Percentiles rank a stretch among this genome's conserved stretches.
Evolutionary conservation across 75 land plant genomes (phyloP).

Genomic region (Cryptomeria japonica): DNA sequence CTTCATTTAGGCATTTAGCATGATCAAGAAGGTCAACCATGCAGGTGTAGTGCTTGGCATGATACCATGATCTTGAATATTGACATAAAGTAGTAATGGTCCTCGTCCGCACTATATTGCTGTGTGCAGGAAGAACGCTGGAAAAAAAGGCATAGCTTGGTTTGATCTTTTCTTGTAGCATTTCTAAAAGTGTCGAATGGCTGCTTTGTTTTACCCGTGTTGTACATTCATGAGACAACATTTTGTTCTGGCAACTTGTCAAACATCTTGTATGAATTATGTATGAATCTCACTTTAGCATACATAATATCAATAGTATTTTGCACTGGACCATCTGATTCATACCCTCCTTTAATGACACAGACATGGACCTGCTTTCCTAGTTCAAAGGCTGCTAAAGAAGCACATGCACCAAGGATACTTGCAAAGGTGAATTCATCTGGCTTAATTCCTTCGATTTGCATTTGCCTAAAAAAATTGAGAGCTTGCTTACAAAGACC

Average conservation of each 20-base stretch:
- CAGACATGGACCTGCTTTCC: constrained; percentile 26
- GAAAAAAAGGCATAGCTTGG: neutral
- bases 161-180: neutral
- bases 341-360: constrained; percentile 6
- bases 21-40: neutral
- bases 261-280: constrained; percentile 20
- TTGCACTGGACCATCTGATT: constrained; percentile 7
- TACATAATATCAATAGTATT: constrained; percentile 37
- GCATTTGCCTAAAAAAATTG: constrained; percentile 26
- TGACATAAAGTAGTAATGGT: neutral
- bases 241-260: neutral
- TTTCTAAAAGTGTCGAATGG: neutral
- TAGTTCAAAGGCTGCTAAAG: constrained; percentile 7
- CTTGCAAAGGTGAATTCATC: constrained; percentile 21
- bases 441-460: neutral
- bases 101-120: neutral
- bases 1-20: neutral
- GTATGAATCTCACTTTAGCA: constrained; percentile 19
- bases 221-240: constrained; percentile 21
- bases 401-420: constrained; percentile 31
- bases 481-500: constrained; percentile 54
- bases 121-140: neutral
- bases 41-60: neutral
- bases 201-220: neutral
- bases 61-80: neutral